Evolutionary conservation across 2,329 filamentous ascomycete species (phyloP).

Genomic region (Fusarium pseudograminearum): DNA sequence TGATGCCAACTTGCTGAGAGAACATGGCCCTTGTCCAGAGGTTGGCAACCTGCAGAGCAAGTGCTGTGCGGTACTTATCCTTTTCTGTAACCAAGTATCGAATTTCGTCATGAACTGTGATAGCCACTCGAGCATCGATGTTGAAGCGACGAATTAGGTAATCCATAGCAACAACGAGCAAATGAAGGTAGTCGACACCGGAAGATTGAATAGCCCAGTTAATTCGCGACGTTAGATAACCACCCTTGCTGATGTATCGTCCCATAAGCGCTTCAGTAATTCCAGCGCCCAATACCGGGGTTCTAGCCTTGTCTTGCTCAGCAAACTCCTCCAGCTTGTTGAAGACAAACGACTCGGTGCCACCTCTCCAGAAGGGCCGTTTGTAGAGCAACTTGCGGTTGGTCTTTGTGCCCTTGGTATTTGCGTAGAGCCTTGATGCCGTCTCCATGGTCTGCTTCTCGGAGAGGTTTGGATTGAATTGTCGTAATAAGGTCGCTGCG

Average conservation of each 20-base stretch:
- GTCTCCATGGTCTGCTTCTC: slow-evolving; percentile 82
- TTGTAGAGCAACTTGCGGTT: slow-evolving; percentile 78
- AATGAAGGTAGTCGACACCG: slow-evolving; percentile 95
- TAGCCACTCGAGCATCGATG: slow-evolving; percentile 84
- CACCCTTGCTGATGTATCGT: slow-evolving; percentile 86
- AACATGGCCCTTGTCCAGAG: slow-evolving; percentile 99
- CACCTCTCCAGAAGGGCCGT: slow-evolving; percentile 90
- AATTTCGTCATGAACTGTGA: slow-evolving; percentile 98
- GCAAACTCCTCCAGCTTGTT: slow-evolving; percentile 98
- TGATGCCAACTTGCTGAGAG: slow-evolving; percentile 93
- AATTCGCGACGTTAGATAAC: slow-evolving; percentile 94
- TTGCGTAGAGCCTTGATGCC: slow-evolving; percentile 83
- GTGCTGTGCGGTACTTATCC: slow-evolving; percentile 88
- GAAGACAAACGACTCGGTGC: slow-evolving; percentile 97
- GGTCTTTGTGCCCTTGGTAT: slow-evolving; percentile 91
- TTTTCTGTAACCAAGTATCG: slow-evolving; percentile 87
- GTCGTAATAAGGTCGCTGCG: slow-evolving; percentile 86
- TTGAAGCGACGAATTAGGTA: slow-evolving; percentile 89
- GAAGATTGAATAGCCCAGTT: slow-evolving; percentile 99
- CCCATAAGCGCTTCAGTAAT: slow-evolving; percentile 96
- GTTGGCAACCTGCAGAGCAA: slow-evolving; percentile 94
- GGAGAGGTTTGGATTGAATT: slow-evolving; percentile 89
- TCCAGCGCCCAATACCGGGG: slow-evolving; percentile 91
- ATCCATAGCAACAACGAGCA: slow-evolving; percentile 94
- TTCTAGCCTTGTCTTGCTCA: slow-evolving; percentile 89